phyloP scores from a whole-genome alignment of 371 early-diverging fungal species.

The Mucor plumbeus region DNA sequence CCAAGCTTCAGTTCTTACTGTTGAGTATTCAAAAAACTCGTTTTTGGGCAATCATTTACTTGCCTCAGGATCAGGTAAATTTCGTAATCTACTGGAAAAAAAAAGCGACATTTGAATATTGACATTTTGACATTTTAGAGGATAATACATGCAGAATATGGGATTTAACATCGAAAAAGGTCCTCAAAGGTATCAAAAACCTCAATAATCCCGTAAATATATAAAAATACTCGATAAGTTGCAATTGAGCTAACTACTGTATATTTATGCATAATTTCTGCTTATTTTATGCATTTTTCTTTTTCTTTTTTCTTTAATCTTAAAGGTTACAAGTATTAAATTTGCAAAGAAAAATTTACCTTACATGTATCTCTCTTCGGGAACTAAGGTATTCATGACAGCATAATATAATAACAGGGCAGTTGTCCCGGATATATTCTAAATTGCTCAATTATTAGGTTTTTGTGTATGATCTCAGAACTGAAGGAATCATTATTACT shows the following conservation, averaged over 20 bases:
- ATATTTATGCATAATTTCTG: too few species aligned
- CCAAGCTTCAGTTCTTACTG: slow-evolving; percentile 27
- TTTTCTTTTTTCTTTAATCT: not conserved
- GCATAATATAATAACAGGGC: too few species aligned
- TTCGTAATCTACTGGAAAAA: not conserved
- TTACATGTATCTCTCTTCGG: slow-evolving; percentile 41
- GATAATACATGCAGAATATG: slow-evolving; percentile 54
- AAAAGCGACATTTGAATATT: not conserved
- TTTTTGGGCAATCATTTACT: slow-evolving; percentile 28
- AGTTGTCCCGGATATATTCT: too few species aligned
- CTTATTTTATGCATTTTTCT: too few species aligned
- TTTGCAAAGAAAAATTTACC: slow-evolving; percentile 39
- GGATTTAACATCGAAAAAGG: slow-evolving; percentile 38
- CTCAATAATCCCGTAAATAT: slow-evolving; percentile 39
- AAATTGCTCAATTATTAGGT: slow-evolving; percentile 24
- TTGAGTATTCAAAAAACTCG: slow-evolving; percentile 22
- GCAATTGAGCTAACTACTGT: not conserved
- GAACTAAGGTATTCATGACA: slow-evolving; percentile 33
- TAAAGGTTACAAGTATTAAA: slow-evolving; percentile 43
- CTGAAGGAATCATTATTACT: slow-evolving; percentile 32
- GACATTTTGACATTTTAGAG: slow-evolving; percentile 27
- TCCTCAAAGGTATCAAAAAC: slow-evolving; percentile 38
- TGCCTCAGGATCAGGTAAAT: slow-evolving; percentile 41
- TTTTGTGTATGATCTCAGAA: slow-evolving; percentile 43
- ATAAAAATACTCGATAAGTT: not conserved